phyloP scores from a whole-genome alignment of 1,284 basidiomycete species.

The Apiotrichum akiyoshidainum region DNA sequence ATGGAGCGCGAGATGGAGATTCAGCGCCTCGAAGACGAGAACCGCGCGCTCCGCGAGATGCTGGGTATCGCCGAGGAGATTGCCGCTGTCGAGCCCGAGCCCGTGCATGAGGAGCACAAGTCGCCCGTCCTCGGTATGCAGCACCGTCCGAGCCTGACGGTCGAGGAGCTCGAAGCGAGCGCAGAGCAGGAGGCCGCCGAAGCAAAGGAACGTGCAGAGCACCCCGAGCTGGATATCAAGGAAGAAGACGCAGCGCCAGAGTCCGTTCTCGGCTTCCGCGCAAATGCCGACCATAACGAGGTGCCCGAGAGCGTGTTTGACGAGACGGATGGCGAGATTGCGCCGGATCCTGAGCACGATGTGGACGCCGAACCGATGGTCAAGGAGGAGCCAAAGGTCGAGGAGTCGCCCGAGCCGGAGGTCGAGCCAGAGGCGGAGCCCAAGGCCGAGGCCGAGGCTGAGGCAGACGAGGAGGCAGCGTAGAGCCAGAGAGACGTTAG shows the following conservation, averaged over 20 bases:
- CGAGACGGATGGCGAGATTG: slow-evolving; percentile 22
- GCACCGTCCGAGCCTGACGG: slow-evolving; percentile 37
- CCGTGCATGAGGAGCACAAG: slow-evolving; percentile 4
- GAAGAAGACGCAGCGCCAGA: slow-evolving; percentile 5
- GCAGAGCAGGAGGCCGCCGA: slow-evolving; percentile 35
- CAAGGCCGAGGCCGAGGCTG: slow-evolving; percentile 21
- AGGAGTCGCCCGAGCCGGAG: too few species aligned
- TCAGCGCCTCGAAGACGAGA: slow-evolving; percentile 71
- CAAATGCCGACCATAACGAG: slow-evolving; percentile 7
- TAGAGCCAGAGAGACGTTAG: neutral
- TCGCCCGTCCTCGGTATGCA: slow-evolving; percentile 9
- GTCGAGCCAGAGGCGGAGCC: too few species aligned
- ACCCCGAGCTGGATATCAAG: slow-evolving; percentile 1
- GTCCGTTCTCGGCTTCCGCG: slow-evolving; percentile 19
- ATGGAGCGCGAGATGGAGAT: slow-evolving; percentile 80
- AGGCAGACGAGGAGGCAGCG: neutral
- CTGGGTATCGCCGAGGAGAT: slow-evolving; percentile 59
- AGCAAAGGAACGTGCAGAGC: slow-evolving; percentile 16
- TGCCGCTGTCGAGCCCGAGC: slow-evolving; percentile 16
- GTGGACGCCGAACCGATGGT: too few species aligned
- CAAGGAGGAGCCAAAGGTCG: too few species aligned
- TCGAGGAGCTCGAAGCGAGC: slow-evolving; percentile 41
- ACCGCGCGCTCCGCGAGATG: slow-evolving; percentile 67
- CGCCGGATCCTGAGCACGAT: neutral
- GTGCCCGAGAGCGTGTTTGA: slow-evolving; percentile 21